A percentile compares a stretch with the other conserved stretches of the same genome.
Conservation (phyloP, 352 stramenopile species). For the Phytophthora sojae region DNA sequence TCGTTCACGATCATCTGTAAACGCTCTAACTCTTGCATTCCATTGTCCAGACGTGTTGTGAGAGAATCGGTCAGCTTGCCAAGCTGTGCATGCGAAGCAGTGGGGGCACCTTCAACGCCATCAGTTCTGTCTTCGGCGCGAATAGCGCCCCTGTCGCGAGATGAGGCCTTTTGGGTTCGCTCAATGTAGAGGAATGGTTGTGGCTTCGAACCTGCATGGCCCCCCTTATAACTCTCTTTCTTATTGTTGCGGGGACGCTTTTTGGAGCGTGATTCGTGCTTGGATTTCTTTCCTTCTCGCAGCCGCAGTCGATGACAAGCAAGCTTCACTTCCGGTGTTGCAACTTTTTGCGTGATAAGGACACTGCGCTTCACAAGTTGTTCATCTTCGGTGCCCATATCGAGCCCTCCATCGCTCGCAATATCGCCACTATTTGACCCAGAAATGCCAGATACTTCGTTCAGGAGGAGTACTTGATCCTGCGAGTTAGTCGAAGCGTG, state of each 20-base stretch:
- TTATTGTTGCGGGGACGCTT: conserved; percentile 48
- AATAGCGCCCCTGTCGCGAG: conserved; percentile 15
- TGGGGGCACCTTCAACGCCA: not conserved
- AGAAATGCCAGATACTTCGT: conserved; percentile 36
- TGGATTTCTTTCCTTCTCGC: conserved; percentile 35
- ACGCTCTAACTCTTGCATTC: conserved; percentile 43
- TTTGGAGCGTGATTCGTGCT: conserved; percentile 18
- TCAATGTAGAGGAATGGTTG: conserved; percentile 59
- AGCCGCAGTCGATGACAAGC: conserved; percentile 51
- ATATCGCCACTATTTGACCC: not conserved
- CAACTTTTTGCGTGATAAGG: conserved; percentile 49
- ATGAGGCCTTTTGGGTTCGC: conserved; percentile 56
- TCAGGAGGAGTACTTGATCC: conserved; percentile 52
- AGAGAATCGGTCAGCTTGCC: conserved; percentile 53
- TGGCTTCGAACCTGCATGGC: not conserved
- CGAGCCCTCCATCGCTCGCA: not conserved
- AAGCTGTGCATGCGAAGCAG: conserved; percentile 52
- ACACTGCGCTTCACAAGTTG: conserved; percentile 58
- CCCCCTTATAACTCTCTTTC: conserved; percentile 5
- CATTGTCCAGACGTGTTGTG: conserved; percentile 44
- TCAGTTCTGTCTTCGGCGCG: conserved; percentile 11
- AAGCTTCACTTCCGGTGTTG: conserved; percentile 29
- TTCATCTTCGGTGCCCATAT: conserved; percentile 16
- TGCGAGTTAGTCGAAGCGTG: conserved; percentile 1
- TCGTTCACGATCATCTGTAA: conserved; percentile 50